Evolutionary conservation across 768 basidiomycete species (phyloP), one percentile per base, ranked within the genome.

Genomic region (Pilatotrama ljubarskyi): DNA sequence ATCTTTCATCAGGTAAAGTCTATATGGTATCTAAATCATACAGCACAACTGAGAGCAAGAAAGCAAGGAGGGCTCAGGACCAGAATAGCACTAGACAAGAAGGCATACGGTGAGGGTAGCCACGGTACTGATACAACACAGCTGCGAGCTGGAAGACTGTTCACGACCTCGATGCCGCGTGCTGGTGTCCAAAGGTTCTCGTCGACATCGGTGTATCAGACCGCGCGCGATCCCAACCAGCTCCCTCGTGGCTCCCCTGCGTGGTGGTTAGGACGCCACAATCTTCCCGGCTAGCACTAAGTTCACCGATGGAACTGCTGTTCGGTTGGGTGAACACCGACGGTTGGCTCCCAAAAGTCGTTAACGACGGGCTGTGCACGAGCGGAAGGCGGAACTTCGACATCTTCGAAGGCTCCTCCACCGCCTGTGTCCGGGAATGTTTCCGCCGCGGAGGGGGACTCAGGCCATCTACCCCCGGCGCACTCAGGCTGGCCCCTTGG

Each of bases 301-400:
- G 18, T 3, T 61, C 59, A 13, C 53, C 59, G 5, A 32, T 9
- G 7, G 43, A 55, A 35, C 52, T 55, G 18, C 17, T 36, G 22
- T 54, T 42, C 29, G 10, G 15, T 2, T 55, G 53, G 35, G 48
- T 61, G 8, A 24, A 20, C 32, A 15, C 50, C 8, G 59, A 61
- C 4, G 41, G 47, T 29, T 62, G 55, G 14, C 56, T 54, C 0
- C 64, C 66, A 20, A 68, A 60, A 2, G 67, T 61, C 20, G 67
- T 60, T 35, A 68, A 44, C 15, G 64, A 68, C n/a, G 63, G 67
- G 26, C 58, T 58, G 25, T 62, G 35, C 17, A 40, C 49, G 37
- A 58, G 49, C 8, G 58, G 53, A 7, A 55, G n/a, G n/a, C 47
- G 59, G 53, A 50, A 55, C 11, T 53, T 46, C 41, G 59, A 46